Base-by-base conservation (phyloP, 768 basidiomycete genomes). In the Mycena haematopus region DNA sequence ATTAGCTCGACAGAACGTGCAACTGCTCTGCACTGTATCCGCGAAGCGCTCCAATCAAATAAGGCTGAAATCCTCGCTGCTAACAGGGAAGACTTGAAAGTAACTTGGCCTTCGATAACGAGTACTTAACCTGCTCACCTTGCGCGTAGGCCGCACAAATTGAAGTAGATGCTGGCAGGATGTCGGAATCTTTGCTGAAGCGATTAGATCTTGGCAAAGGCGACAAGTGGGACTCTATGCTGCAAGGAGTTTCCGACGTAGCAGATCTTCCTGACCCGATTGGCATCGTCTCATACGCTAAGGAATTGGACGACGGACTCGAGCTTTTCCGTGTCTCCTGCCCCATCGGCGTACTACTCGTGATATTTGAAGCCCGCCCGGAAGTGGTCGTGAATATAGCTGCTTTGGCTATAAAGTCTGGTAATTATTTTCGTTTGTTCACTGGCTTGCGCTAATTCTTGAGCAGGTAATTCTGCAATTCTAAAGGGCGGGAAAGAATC, bases 341-440 rank as follows among this genome's bases (percentile, higher is more conserved):
- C 71, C 96, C 97, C 0, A 96, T 99, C 65, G 97, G 97, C 22
- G 95, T 97, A 1, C 80, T 99, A 14, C 82, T 99, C 53, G 93
- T 99, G 65, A 96, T 99, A 63, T 99, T 99, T 69, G 97, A 99
- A 75, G 92, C 96, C 3, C 84, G 96, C 29, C 97, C 97, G 1
- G 97, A 99, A 74, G 96, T 99, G 14, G 94, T 99, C 25, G 92
- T 98, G 42, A 99, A 99, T 73, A 98, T 99, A 65, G 93, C 97
- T 6, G 86, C 95, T 0, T 79, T 99, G 71, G 96, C 97, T 1
- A 92, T 99, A 72, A 99, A 98, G 75, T 97, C 95, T 31, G 96
- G 96, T 93, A 63, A 21, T 6, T 49, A 21, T 24, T 22, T 50
- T 49, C 46, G 19, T 22, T 49, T 17, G 19, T 42, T 44, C 2